phyloP scores from a whole-genome alignment of 164 flowering plant species.

The Vitis amurensis region DNA sequence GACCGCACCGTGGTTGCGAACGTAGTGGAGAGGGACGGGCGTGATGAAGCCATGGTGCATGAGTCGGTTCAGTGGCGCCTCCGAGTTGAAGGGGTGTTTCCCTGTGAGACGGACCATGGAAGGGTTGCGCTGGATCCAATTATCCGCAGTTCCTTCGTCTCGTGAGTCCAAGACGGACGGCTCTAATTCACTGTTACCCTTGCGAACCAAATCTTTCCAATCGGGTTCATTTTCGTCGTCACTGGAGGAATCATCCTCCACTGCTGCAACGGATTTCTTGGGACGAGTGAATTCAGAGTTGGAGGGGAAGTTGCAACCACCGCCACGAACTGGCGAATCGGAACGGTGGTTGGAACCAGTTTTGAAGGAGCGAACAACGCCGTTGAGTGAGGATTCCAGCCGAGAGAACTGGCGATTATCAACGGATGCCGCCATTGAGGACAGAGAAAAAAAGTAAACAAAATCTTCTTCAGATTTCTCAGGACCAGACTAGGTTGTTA shows the following conservation, averaged over 20 bases:
- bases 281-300: neutral
- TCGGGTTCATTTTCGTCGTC: conserved; percentile 39
- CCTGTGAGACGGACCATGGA: conserved; percentile 87
- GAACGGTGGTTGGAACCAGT: conserved; percentile 29
- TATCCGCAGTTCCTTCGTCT: conserved; percentile 76
- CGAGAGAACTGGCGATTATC: conserved; percentile 56
- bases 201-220: conserved; percentile 17
- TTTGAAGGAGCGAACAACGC: conserved; percentile 37
- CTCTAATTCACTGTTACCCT: conserved; percentile 47
- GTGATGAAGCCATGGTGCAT: conserved; percentile 96
- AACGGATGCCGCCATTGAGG: conserved; percentile 73
- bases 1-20: conserved; percentile 93
- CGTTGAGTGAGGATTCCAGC: conserved; percentile 34
- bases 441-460: neutral
- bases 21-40: conserved; percentile 93
- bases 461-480: neutral
- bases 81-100: conserved; percentile 93
- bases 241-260: conserved; percentile 23
- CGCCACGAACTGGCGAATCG: conserved; percentile 15
- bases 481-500: neutral
- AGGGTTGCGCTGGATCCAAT: conserved; percentile 77
- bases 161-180: conserved; percentile 53
- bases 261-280: conserved; percentile 1
- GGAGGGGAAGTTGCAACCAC: too few relatives aligned
- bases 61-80: conserved; percentile 68